These are phyloP conservation scores for Misopates orontium DNA, from an alignment of 257 asterid species.

Conservation along the genomic window DNA sequence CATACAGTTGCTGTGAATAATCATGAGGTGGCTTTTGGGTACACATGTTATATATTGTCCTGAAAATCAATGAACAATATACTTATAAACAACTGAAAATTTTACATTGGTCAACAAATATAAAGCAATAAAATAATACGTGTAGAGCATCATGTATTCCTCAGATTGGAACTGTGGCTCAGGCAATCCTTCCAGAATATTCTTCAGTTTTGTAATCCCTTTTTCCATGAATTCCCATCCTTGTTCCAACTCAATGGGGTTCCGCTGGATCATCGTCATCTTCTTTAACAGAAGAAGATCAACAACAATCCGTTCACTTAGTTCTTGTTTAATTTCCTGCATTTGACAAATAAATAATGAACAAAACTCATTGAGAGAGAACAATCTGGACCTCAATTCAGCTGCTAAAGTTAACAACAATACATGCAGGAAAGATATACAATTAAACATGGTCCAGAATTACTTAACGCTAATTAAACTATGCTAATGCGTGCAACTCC, in stretches of 20 bases:
- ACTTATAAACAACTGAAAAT: slow-evolving; percentile 1
- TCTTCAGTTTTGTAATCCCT: slow-evolving; percentile 81
- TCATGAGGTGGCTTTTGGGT: slow-evolving; percentile 96
- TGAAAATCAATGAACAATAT: slow-evolving; percentile 31
- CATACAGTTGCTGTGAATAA: slow-evolving; percentile 90
- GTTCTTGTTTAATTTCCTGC: slow-evolving; percentile 29
- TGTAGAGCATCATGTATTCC: slow-evolving; percentile 88
- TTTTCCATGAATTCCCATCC: slow-evolving; percentile 92
- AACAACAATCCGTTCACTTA: slow-evolving; percentile 26
- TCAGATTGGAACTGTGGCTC: slow-evolving; percentile 88
- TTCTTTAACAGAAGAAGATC: slow-evolving; percentile 24
- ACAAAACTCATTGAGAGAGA: neutral
- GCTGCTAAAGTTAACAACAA: no score
- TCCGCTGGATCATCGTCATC: slow-evolving; percentile 69
- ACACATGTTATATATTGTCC: slow-evolving; percentile 96
- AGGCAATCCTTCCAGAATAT: slow-evolving; percentile 77
- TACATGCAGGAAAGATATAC: no score
- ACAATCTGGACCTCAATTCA: neutral
- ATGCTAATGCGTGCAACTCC: neutral
- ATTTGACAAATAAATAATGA: slow-evolving; percentile 13
- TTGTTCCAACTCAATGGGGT: slow-evolving; percentile 67
- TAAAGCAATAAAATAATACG: slow-evolving; percentile 47
- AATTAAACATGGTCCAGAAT: no score
- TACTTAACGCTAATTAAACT: no score
- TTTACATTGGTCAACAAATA: neutral